Evolutionary conservation across 2,329 filamentous ascomycete species (phyloP).

Genomic region (Fusarium xyrophilum): DNA sequence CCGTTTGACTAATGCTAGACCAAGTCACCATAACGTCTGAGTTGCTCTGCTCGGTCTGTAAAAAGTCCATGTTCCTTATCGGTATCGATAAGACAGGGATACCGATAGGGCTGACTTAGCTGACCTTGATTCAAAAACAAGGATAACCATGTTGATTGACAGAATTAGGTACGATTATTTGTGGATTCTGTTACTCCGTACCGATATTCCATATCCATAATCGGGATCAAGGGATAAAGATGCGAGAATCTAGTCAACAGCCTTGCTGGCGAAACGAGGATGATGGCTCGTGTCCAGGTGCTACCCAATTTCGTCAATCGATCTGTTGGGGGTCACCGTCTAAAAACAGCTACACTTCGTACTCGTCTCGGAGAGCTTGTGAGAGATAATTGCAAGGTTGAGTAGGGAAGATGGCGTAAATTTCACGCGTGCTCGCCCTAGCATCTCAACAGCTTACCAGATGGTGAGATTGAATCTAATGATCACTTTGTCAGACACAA

Average conservation of each 20-base stretch:
- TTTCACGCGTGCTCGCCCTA: neutral
- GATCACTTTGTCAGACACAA: neutral
- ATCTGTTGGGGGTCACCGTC: neutral
- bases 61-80: neutral
- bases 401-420: fast-evolving
- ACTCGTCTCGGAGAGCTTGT: neutral
- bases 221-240: neutral
- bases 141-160: neutral
- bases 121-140: neutral
- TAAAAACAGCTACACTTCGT: neutral
- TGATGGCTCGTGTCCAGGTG: neutral
- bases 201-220: neutral
- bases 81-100: neutral
- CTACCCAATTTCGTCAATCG: neutral
- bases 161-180: neutral
- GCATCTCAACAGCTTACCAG: neutral
- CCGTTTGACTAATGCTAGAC: neutral
- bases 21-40: fast-evolving
- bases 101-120: neutral
- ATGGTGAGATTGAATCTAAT: fast-evolving
- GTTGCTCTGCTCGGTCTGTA: neutral
- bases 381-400: no score
- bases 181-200: neutral
- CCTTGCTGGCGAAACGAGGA: neutral
- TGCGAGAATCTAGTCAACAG: neutral